Base-by-base conservation (phyloP, 2,329 filamentous ascomycete species). In the Dactylellina parvicollis region DNA sequence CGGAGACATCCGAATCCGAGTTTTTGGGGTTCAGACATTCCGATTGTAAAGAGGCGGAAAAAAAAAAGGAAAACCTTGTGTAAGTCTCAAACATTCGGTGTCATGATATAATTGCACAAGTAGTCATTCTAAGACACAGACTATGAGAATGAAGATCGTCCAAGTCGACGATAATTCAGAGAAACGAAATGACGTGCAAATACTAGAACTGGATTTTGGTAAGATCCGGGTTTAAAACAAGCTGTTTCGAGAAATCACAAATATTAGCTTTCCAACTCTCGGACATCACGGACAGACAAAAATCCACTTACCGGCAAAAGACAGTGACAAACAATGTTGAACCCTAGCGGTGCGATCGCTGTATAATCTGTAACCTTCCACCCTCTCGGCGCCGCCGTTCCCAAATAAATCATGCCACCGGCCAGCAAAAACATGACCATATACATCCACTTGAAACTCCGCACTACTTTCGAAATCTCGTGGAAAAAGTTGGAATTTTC, bases 341-440 rank as follows among this genome's bases (percentile, higher is more conserved):
- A 83, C 24, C 79, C 80, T 18, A 89, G 78, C 22, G 88, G 87
- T 76, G 83, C 87, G 78, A 90, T 87, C 61, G 87, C 85, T 12
- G 86, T 84, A 76, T 89, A 86, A 61, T 82, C 79, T 16, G 80
- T 80, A 78, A 90, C 88, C 72, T 81, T 81, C 86, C 86, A 90
- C 81, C 83, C 66, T 79, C 59, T 49, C 1, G 77, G 77, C n/a
- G 78, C 77, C 38, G 55, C 77, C 4, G 65, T 71, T 9, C 76
- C 77, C 8, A 79, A 50, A 28, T 78, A 78, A 14, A 79, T 75
- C 77, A 79, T 78, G 7, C 76, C 76, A 4, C 54, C 77, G 14
- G 75, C 64, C 16, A 78, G 28, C 0, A 75, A 67, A 18, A 78
- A 60, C 44, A 77, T 76, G n/a, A 76, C 38, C 18, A 75, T 22